Percentiles rank a stretch among this genome's conserved stretches.
These are phyloP conservation scores for Mycena alexandri DNA, from an alignment of 768 basidiomycete genomes.

Conservation along the genomic window DNA sequence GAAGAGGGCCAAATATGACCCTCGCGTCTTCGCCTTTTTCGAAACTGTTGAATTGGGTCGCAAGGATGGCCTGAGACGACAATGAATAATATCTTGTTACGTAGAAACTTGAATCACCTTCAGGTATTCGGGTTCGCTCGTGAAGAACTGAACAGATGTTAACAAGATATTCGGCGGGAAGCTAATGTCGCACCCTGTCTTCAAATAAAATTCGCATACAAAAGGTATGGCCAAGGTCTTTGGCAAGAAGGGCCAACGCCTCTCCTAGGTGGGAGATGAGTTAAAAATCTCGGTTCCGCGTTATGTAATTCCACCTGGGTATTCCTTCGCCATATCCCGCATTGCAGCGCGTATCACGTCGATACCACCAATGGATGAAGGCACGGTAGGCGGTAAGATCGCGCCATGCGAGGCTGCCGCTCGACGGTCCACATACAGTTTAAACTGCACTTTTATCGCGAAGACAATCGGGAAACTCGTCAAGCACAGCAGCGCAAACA, in stretches of 20 bases:
- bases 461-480: slow-evolving; percentile 26
- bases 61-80: slow-evolving; percentile 49
- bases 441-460: slow-evolving; percentile 13
- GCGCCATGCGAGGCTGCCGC: slow-evolving; percentile 26
- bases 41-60: slow-evolving; percentile 62
- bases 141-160: slow-evolving; percentile 44
- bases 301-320: slow-evolving; percentile 10
- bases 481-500: slow-evolving; percentile 4
- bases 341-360: slow-evolving; percentile 5
- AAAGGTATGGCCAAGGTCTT: slow-evolving; percentile 13
- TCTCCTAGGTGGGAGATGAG: slow-evolving; percentile 15
- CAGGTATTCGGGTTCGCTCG: slow-evolving; percentile 60
- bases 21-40: slow-evolving; percentile 52
- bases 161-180: neutral
- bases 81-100: too few relatives aligned
- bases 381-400: slow-evolving; percentile 21
- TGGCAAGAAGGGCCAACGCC: neutral
- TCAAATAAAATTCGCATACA: slow-evolving; percentile 27
- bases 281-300: neutral
- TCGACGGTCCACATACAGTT: neutral
- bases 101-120: slow-evolving; percentile 48
- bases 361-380: slow-evolving; percentile 28
- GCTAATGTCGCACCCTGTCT: slow-evolving; percentile 14
- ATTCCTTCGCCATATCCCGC: slow-evolving; percentile 3
- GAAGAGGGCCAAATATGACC: slow-evolving; percentile 45